Evolutionary conservation across 768 basidiomycete species (phyloP).

Genomic region (Dioszegia aurantiaca): DNA sequence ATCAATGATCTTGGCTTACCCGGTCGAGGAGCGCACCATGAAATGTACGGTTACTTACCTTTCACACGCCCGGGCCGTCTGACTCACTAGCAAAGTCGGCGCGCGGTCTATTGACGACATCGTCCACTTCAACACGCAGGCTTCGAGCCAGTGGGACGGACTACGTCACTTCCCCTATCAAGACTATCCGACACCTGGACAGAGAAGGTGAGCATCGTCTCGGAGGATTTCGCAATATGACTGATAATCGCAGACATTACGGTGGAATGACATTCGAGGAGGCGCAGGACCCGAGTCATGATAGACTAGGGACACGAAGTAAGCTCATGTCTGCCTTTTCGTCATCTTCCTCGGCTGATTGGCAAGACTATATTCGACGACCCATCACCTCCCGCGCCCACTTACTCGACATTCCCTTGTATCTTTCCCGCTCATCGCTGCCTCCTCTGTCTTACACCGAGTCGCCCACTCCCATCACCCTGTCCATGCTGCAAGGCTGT

Average conservation of each 20-base stretch:
- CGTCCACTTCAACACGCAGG: conserved; percentile 24
- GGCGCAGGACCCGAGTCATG: conserved; percentile 16
- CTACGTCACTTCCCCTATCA: conserved; percentile 32
- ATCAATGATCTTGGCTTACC: conserved; percentile 2
- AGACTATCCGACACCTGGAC: conserved; percentile 27
- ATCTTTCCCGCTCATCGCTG: conserved; percentile 17
- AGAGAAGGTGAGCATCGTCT: conserved; percentile 17
- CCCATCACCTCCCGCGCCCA: conserved; percentile 36
- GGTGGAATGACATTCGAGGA: conserved; percentile 29
- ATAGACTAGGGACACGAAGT: conserved; percentile 31
- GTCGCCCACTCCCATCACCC: conserved; percentile 15
- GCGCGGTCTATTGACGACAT: conserved; percentile 5
- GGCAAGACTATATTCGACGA: conserved; percentile 24
- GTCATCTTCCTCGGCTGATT: background rate
- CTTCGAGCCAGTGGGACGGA: conserved; percentile 30
- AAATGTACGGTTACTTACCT: background rate
- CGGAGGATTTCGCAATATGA: background rate
- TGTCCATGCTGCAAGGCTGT: conserved; percentile 17
- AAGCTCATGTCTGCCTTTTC: background rate
- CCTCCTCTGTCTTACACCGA: conserved; percentile 20
- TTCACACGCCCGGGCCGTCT: background rate
- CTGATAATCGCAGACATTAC: conserved; percentile 19
- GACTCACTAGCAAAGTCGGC: conserved; percentile 2
- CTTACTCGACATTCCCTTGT: conserved; percentile 28
- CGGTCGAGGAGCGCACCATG: background rate